Evolutionary conservation across 768 basidiomycete genomes (phyloP).

Genomic region (Russula lepida): DNA sequence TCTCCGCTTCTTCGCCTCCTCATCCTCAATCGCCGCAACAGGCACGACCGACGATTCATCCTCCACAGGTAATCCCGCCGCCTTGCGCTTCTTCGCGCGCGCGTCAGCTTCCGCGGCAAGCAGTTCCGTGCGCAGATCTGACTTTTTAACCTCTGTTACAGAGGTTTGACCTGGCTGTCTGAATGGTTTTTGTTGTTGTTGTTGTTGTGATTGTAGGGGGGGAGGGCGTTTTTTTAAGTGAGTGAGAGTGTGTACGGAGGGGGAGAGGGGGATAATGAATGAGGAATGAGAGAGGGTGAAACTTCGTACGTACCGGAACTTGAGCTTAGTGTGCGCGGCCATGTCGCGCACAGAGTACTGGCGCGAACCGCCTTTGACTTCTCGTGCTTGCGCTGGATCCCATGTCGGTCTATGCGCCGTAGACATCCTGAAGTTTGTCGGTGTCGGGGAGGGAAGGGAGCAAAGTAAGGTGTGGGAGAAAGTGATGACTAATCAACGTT

Average conservation of each 20-base stretch:
- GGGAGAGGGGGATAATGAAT: no score
- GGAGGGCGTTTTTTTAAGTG: no score
- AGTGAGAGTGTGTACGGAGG: no score
- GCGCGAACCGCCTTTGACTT: constrained; percentile 85
- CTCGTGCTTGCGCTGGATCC: constrained; percentile 92
- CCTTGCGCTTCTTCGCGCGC: constrained; percentile 85
- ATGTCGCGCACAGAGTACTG: constrained; percentile 92
- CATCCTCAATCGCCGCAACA: constrained; percentile 39
- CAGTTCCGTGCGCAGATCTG: constrained; percentile 79
- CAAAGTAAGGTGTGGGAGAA: background rate
- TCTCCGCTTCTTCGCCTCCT: constrained; percentile 67
- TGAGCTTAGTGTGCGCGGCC: constrained; percentile 94
- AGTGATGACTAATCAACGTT: constrained; percentile 6
- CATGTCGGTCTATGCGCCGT: constrained; percentile 94
- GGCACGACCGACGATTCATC: constrained; percentile 30
- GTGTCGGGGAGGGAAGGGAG: no score
- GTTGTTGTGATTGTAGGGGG: no score
- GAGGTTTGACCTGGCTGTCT: constrained; percentile 91
- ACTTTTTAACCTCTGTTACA: constrained; percentile 59
- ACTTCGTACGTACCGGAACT: constrained; percentile 77
- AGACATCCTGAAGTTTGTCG: no score
- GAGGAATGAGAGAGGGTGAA: no score
- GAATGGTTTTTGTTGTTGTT: no score
- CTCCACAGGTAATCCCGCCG: constrained; percentile 51
- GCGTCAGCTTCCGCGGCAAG: constrained; percentile 82